Conservation (phyloP, 129 eudicot genomes). For the Centrapalus pauciflorus region DNA sequence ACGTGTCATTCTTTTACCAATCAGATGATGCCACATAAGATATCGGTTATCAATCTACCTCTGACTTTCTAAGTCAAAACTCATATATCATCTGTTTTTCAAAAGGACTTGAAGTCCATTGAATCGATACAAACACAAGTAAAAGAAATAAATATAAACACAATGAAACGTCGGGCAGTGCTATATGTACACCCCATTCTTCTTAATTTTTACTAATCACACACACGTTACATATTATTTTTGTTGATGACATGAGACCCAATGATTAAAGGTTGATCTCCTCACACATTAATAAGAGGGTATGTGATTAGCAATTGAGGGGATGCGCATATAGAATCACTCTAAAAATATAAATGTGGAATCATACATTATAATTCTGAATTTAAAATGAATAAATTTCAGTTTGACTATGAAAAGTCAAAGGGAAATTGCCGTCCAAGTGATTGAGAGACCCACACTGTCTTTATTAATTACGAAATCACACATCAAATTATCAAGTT, state of each 20-base stretch:
- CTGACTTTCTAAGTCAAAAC: constrained; percentile 11
- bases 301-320: too few relatives aligned
- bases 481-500: constrained; percentile 3
- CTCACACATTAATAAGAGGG: too few relatives aligned
- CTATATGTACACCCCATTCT: too few relatives aligned
- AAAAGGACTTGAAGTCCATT: background rate
- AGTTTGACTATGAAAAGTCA: background rate
- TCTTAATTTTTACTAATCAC: too few relatives aligned
- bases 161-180: too few relatives aligned
- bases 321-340: too few relatives aligned
- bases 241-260: too few relatives aligned
- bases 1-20: background rate
- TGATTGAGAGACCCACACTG: constrained; percentile 13
- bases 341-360: too few relatives aligned
- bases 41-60: background rate
- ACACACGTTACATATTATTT: too few relatives aligned
- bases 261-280: too few relatives aligned
- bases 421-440: constrained; percentile 22
- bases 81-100: background rate
- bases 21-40: background rate
- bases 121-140: background rate
- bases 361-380: background rate
- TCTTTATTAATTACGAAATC: constrained; percentile 7
- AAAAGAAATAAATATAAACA: background rate
- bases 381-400: background rate